These are phyloP conservation scores for Ulvella scutata DNA, from an alignment of 139 green algal genomes.

Conservation along the genomic window DNA sequence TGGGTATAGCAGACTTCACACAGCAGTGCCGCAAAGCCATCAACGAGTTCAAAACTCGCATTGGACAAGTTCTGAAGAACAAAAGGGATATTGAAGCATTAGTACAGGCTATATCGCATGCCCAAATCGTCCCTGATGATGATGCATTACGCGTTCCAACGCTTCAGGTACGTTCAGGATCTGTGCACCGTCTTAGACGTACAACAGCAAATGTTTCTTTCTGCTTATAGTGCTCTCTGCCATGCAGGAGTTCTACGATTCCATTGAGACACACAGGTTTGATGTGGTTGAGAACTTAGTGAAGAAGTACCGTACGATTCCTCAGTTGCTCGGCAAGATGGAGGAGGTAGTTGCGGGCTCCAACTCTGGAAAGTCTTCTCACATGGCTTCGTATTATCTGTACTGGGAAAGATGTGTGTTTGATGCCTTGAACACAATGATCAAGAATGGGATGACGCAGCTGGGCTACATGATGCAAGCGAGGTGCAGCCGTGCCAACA, in stretches of 20 bases:
- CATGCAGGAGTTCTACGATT: conserved; percentile 64
- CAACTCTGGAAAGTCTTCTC: conserved; percentile 59
- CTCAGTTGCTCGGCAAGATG: conserved; percentile 64
- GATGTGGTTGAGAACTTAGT: conserved; percentile 55
- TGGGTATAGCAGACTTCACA: conserved; percentile 76
- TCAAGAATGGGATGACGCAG: conserved; percentile 40
- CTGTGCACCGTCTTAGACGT: background rate
- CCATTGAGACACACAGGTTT: conserved; percentile 45
- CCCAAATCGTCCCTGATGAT: conserved; percentile 10
- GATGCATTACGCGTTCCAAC: background rate
- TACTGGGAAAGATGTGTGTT: conserved; percentile 81
- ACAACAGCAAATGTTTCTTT: background rate
- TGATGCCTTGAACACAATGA: conserved; percentile 59
- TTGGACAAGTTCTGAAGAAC: conserved; percentile 71
- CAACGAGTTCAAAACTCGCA: conserved; percentile 44
- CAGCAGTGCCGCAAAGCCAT: conserved; percentile 49
- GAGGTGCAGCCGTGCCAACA: background rate
- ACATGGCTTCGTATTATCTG: conserved; percentile 60
- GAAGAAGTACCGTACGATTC: conserved; percentile 63
- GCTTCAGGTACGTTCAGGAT: background rate
- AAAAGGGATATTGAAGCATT: conserved; percentile 58
- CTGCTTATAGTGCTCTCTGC: conserved; percentile 10
- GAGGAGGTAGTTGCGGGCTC: conserved; percentile 68
- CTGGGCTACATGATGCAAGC: conserved; percentile 24
- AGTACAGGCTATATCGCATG: conserved; percentile 35